Evolutionary conservation across 352 stramenopile genomes (phyloP).

Genomic region (Aphanomyces cochlioides): DNA sequence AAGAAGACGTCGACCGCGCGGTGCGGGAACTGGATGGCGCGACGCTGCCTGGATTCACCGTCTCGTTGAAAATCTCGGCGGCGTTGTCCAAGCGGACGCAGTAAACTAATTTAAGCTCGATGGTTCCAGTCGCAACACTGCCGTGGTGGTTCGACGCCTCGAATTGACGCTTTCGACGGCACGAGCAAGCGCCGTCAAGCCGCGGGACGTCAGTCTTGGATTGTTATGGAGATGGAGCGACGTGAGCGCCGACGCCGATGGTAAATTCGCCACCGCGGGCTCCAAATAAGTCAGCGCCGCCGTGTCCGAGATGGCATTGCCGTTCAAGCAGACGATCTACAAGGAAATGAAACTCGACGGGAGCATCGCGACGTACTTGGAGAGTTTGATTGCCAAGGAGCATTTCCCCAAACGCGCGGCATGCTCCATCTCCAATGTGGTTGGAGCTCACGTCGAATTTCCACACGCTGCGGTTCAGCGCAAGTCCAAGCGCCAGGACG

Average conservation of each 20-base stretch:
- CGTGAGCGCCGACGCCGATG: constrained; percentile 41
- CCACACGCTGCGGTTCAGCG: constrained; percentile 49
- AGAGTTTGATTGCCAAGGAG: constrained; percentile 42
- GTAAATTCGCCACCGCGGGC: constrained; percentile 40
- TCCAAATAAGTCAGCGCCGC: constrained; percentile 47
- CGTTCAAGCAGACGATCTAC: constrained; percentile 48
- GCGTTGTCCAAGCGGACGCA: constrained; percentile 24
- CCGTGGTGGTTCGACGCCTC: neutral
- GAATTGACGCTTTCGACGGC: neutral
- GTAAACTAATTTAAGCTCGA: neutral
- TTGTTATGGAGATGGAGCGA: constrained; percentile 51
- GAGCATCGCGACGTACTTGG: constrained; percentile 31
- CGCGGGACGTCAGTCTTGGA: constrained; percentile 40
- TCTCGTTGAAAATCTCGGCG: constrained; percentile 25
- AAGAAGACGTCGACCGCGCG: constrained; percentile 72
- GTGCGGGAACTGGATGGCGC: constrained; percentile 70
- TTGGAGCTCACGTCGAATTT: constrained; percentile 73
- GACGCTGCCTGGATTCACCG: constrained; percentile 26
- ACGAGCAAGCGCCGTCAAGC: constrained; percentile 31
- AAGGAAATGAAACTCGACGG: neutral
- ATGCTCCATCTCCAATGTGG: constrained; percentile 54
- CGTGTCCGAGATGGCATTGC: constrained; percentile 56
- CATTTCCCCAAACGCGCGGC: constrained; percentile 37
- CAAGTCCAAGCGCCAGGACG: constrained; percentile 49
- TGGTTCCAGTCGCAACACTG: neutral